Conservation (phyloP, 2,329 filamentous ascomycete species). For the Alternaria sp. region DNA sequence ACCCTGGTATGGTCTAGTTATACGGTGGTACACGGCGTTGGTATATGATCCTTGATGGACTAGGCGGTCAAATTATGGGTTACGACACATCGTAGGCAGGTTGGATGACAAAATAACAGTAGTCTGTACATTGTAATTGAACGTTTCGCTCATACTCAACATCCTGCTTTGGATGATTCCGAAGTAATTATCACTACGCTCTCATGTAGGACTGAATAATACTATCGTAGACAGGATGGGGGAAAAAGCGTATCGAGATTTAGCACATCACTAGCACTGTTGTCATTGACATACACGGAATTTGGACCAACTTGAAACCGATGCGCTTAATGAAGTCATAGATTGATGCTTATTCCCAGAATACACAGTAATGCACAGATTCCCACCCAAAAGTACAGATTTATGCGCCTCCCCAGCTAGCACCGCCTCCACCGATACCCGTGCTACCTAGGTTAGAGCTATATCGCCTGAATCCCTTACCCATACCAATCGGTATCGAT, state of each 20-base stretch:
- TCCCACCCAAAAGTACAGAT: background rate
- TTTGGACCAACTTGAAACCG: background rate
- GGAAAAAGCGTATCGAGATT: background rate
- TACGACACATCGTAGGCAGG: background rate
- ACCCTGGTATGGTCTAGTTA: background rate
- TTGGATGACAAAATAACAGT: background rate
- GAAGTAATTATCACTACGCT: no score
- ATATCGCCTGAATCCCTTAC: constrained; percentile 51
- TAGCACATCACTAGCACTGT: background rate
- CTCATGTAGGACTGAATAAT: no score
- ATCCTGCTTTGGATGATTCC: no score
- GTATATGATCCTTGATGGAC: background rate
- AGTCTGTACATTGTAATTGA: background rate
- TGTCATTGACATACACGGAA: background rate
- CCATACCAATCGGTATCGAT: constrained; percentile 56
- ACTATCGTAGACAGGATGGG: no score
- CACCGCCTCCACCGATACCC: constrained; percentile 41
- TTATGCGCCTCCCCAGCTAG: constrained; percentile 41
- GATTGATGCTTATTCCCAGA: background rate
- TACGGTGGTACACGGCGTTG: background rate
- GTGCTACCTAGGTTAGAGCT: constrained; percentile 55
- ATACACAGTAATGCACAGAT: background rate
- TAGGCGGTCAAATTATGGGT: background rate
- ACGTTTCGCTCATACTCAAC: background rate
- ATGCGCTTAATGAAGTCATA: background rate